Evolutionary conservation across 805 yeast species (phyloP).

Genomic region (Wickerhamiella qilinensis): DNA sequence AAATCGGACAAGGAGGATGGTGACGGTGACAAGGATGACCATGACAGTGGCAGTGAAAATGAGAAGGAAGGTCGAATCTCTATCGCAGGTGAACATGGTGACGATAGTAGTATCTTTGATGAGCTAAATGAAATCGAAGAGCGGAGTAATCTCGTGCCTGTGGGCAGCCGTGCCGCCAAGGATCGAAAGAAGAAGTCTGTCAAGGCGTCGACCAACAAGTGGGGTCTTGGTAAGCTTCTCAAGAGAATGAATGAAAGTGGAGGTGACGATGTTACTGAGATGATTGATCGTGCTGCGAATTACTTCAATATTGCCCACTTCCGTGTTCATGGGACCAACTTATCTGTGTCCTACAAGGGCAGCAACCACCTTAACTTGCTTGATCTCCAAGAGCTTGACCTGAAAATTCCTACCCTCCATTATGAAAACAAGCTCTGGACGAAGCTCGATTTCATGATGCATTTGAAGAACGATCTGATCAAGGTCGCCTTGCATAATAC

Average conservation of each 20-base stretch:
- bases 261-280: conserved; percentile 33
- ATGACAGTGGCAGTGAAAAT: conserved; percentile 3
- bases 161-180: neutral
- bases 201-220: neutral
- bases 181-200: neutral
- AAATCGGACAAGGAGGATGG: conserved; percentile 5
- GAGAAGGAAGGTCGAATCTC: conserved; percentile 4
- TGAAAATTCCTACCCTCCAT: conserved; percentile 45
- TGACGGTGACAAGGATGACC: neutral
- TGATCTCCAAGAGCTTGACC: conserved; percentile 58
- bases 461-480: conserved; percentile 36
- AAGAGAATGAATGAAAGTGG: conserved; percentile 6
- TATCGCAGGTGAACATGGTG: neutral
- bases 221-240: neutral
- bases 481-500: conserved; percentile 30
- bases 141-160: neutral
- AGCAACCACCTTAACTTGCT: conserved; percentile 45
- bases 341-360: conserved; percentile 53
- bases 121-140: neutral
- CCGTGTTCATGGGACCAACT: conserved; percentile 30
- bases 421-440: conserved; percentile 58
- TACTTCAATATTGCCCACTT: conserved; percentile 53
- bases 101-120: neutral
- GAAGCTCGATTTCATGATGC: conserved; percentile 44
- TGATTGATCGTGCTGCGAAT: conserved; percentile 62